Evolutionary conservation across 805 yeast genomes (phyloP).

Genomic region (Suhomyces kilbournensis): DNA sequence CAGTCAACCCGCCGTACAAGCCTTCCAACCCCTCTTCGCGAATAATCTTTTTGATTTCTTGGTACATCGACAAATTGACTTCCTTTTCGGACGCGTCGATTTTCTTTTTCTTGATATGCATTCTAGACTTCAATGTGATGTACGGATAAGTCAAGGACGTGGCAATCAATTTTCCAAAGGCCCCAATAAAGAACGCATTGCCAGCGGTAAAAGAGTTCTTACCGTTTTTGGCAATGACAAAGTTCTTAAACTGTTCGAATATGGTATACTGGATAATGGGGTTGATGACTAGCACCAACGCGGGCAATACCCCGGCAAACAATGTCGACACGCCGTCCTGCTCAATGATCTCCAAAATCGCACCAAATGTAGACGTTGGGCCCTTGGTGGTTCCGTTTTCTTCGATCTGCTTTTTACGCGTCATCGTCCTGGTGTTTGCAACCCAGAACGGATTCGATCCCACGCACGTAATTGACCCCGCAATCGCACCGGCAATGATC

Average conservation of each 20-base stretch:
- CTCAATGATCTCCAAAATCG: conserved; percentile 59
- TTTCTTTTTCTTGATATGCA: conserved; percentile 59
- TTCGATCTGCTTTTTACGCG: conserved; percentile 34
- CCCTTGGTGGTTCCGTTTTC: conserved; percentile 17
- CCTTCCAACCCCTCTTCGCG: conserved; percentile 70
- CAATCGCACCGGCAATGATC: conserved; percentile 75
- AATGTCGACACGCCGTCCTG: conserved; percentile 70
- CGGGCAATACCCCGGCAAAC: conserved; percentile 86
- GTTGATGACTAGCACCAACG: conserved; percentile 77
- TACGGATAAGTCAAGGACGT: conserved; percentile 88
- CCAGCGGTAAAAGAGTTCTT: conserved; percentile 53
- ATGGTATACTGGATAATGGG: conserved; percentile 92
- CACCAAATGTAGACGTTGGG: conserved; percentile 48
- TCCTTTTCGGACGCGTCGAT: conserved; percentile 18
- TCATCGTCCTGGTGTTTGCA: conserved; percentile 86
- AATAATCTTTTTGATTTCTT: conserved; percentile 56
- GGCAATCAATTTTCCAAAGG: conserved; percentile 85
- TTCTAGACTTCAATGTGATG: conserved; percentile 82
- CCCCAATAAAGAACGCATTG: conserved; percentile 85
- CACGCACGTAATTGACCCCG: conserved; percentile 81
- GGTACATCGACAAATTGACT: conserved; percentile 39
- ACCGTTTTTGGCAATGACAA: conserved; percentile 54
- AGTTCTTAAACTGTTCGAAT: conserved; percentile 79
- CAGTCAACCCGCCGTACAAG: conserved; percentile 75
- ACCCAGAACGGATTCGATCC: conserved; percentile 93